phyloP scores from a whole-genome alignment of 352 stramenopile genomes.

The Globisporangium mamillatum region DNA sequence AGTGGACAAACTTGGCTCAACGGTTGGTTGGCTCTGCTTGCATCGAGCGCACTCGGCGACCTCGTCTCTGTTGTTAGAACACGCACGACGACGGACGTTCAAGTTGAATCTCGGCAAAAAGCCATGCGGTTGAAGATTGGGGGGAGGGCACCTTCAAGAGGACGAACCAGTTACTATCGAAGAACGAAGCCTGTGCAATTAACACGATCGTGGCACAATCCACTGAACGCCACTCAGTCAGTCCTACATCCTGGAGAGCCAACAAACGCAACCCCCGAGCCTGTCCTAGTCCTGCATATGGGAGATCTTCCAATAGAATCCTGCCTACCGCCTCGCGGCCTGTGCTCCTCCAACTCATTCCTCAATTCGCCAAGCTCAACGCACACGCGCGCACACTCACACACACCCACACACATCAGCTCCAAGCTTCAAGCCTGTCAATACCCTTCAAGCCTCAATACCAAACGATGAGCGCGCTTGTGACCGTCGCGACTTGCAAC shows the following conservation, averaged over 20 bases:
- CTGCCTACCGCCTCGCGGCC: neutral
- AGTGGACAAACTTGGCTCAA: slow-evolving; percentile 2
- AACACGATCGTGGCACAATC: neutral
- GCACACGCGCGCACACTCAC: neutral
- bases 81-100: slow-evolving; percentile 3
- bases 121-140: slow-evolving; percentile 13
- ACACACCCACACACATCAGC: neutral
- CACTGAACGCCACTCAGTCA: neutral
- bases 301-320: neutral
- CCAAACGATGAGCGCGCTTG: slow-evolving; percentile 69
- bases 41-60: neutral
- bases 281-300: neutral
- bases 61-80: slow-evolving; percentile 2
- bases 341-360: slow-evolving; percentile 2
- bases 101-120: slow-evolving; percentile 17
- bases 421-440: neutral
- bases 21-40: slow-evolving; percentile 9
- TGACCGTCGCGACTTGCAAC: slow-evolving; percentile 98
- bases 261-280: neutral
- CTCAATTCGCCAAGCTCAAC: slow-evolving; percentile 10
- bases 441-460: neutral
- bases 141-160: slow-evolving; percentile 6
- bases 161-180: neutral
- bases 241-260: neutral
- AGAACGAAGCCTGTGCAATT: neutral